Evolutionary conservation across 805 yeast genomes (phyloP).

Genomic region (Kodamaea kaohsiungensis): DNA sequence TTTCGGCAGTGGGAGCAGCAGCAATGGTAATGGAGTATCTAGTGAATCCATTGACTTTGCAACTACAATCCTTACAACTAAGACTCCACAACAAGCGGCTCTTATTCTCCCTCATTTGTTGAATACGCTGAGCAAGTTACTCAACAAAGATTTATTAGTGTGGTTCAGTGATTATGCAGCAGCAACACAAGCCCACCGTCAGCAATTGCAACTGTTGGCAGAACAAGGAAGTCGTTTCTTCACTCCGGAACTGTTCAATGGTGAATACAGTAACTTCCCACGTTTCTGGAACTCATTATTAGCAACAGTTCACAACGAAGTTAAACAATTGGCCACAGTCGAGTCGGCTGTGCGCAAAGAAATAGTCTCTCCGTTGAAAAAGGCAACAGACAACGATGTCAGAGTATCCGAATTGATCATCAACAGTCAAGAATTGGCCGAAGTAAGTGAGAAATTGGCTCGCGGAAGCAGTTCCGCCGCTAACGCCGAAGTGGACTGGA

Average conservation of each 20-base stretch:
- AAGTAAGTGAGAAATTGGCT: conserved; percentile 32
- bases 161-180: conserved; percentile 34
- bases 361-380: conserved; percentile 54
- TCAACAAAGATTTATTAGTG: conserved; percentile 30
- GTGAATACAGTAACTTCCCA: conserved; percentile 41
- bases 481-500: conserved; percentile 64
- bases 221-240: conserved; percentile 24
- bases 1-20: not conserved
- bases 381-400: conserved; percentile 53
- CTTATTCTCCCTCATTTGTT: conserved; percentile 37
- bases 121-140: conserved; percentile 27
- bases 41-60: conserved; percentile 19
- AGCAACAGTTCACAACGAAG: conserved; percentile 51
- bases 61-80: conserved; percentile 42
- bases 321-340: conserved; percentile 50
- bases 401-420: conserved; percentile 56
- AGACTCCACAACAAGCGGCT: conserved; percentile 44
- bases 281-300: conserved; percentile 49
- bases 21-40: not conserved
- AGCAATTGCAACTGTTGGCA: conserved; percentile 20
- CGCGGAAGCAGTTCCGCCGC: conserved; percentile 12
- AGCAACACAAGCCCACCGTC: conserved; percentile 18
- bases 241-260: conserved; percentile 14
- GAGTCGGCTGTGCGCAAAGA: conserved; percentile 51
- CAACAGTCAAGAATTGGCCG: conserved; percentile 45